A percentile compares a stretch with the other conserved stretches of the same genome.
Conservation (phyloP, 768 basidiomycete genomes). For the Rhizopogon salebrosus region DNA sequence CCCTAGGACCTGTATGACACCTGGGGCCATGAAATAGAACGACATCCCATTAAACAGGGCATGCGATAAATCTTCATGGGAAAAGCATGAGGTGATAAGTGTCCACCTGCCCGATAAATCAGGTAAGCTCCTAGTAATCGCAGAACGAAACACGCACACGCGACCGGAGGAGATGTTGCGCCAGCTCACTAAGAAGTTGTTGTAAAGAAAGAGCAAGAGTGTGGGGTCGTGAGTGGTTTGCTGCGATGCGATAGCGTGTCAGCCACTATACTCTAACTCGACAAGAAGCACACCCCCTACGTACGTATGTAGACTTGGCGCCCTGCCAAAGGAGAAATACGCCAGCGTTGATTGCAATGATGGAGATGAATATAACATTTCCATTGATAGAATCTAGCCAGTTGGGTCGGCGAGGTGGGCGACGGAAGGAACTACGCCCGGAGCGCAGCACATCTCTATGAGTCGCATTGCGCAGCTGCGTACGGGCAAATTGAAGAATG, state of each 20-base stretch:
- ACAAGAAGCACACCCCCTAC: conserved; percentile 23
- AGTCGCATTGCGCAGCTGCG: conserved; percentile 15
- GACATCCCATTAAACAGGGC: conserved; percentile 75
- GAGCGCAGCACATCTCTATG: conserved; percentile 13
- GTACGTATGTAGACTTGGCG: conserved; percentile 27
- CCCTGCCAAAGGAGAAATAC: conserved; percentile 58
- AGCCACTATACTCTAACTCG: not conserved
- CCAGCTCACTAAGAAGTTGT: conserved; percentile 63
- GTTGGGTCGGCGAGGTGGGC: conserved; percentile 15
- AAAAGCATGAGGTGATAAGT: conserved; percentile 64
- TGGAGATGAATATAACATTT: conserved; percentile 52
- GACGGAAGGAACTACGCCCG: conserved; percentile 10
- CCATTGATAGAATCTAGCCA: conserved; percentile 50
- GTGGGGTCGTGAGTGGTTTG: conserved; percentile 34
- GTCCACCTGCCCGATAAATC: conserved; percentile 55
- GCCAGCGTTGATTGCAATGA: conserved; percentile 57
- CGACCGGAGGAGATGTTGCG: conserved; percentile 59
- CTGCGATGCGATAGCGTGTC: conserved; percentile 14
- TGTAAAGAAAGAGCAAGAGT: conserved; percentile 43
- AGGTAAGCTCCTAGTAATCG: conserved; percentile 4
- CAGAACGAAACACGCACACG: conserved; percentile 40
- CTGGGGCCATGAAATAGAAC: conserved; percentile 70
- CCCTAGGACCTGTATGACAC: conserved; percentile 59
- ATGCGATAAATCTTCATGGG: conserved; percentile 56
- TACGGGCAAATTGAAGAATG: conserved; percentile 14